These are phyloP conservation scores for Myriosclerotinia scirpicola DNA, from an alignment of 2,329 filamentous ascomycete genomes.

Conservation along the genomic window DNA sequence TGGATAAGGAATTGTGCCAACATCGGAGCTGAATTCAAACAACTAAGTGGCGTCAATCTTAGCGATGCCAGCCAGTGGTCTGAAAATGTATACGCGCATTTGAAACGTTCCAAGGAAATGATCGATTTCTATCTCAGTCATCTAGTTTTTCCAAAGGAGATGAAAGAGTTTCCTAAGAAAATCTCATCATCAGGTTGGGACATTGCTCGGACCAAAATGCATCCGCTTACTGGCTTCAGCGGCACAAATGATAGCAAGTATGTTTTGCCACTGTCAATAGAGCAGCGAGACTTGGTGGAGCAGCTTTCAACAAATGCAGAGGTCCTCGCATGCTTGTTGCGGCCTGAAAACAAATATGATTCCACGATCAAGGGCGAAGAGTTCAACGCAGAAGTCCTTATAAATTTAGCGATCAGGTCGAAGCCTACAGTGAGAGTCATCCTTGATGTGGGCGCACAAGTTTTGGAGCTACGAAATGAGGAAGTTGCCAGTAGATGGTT, in stretches of 20 bases:
- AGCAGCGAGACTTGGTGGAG: conserved; percentile 53
- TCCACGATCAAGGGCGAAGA: conserved; percentile 27
- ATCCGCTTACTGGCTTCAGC: conserved; percentile 64
- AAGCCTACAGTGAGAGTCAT: conserved; percentile 54
- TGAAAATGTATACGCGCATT: conserved; percentile 50
- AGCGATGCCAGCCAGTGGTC: conserved; percentile 52
- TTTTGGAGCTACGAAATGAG: conserved; percentile 62
- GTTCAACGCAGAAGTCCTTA: conserved; percentile 45
- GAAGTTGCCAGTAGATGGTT: conserved; percentile 58
- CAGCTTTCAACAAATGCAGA: conserved; percentile 67
- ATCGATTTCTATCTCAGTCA: conserved; percentile 64
- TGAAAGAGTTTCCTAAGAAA: conserved; percentile 63
- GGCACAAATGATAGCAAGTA: conserved; percentile 64
- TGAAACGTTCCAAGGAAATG: conserved; percentile 52
- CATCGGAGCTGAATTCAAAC: conserved; percentile 44
- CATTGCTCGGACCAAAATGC: conserved; percentile 48
- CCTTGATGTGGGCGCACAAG: conserved; percentile 69
- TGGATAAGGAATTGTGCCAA: conserved; percentile 47
- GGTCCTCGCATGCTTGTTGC: conserved; percentile 60
- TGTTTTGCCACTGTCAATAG: conserved; percentile 57
- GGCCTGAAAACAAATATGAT: conserved; percentile 50
- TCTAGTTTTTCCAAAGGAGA: conserved; percentile 60
- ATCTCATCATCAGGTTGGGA: conserved; percentile 69
- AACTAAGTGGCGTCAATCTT: conserved; percentile 56
- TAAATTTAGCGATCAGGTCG: conserved; percentile 47